Conservation (phyloP, 495 filamentous ascomycete genomes). For the Daldinia grandis region DNA sequence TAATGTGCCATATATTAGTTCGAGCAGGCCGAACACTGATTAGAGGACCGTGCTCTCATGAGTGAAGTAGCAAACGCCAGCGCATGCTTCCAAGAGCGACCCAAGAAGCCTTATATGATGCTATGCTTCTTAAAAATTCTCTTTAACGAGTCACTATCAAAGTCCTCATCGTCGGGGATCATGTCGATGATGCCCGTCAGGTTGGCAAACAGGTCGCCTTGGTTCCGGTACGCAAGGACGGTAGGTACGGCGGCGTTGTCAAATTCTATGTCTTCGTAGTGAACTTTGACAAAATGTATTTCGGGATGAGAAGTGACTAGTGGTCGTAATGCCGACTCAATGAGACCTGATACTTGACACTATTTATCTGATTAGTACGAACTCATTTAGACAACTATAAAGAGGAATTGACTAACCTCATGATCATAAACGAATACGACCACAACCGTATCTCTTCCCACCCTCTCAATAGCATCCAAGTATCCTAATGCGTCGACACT, state of each 20-base stretch:
- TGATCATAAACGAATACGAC: slow-evolving; percentile 95
- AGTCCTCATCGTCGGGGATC: slow-evolving; percentile 72
- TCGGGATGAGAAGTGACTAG: slow-evolving; percentile 74
- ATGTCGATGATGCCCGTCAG: slow-evolving; percentile 85
- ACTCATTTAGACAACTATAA: neutral
- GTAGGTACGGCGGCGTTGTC: slow-evolving; percentile 89
- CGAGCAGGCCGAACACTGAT: neutral
- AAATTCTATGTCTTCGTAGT: slow-evolving; percentile 94
- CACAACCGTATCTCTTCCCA: slow-evolving; percentile 81
- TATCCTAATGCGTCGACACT: slow-evolving; percentile 90
- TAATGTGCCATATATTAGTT: neutral
- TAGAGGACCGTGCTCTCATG: neutral
- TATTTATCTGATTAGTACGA: slow-evolving; percentile 51
- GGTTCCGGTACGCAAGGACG: slow-evolving; percentile 82
- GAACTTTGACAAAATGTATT: slow-evolving; percentile 88
- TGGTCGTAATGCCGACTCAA: slow-evolving; percentile 77
- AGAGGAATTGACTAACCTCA: slow-evolving; percentile 65
- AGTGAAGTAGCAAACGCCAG: slow-evolving; percentile 2
- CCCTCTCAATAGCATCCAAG: slow-evolving; percentile 93
- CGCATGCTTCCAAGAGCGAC: neutral
- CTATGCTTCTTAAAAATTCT: slow-evolving; percentile 56
- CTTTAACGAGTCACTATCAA: slow-evolving; percentile 60
- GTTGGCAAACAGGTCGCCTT: slow-evolving; percentile 89
- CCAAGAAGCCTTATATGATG: slow-evolving; percentile 48
- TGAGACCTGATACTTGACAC: slow-evolving; percentile 76